Percentiles rank a stretch among this genome's conserved stretches.
These are phyloP conservation scores for Lasiosphaeria miniovina DNA, from an alignment of 495 filamentous ascomycete genomes.

Conservation along the genomic window DNA sequence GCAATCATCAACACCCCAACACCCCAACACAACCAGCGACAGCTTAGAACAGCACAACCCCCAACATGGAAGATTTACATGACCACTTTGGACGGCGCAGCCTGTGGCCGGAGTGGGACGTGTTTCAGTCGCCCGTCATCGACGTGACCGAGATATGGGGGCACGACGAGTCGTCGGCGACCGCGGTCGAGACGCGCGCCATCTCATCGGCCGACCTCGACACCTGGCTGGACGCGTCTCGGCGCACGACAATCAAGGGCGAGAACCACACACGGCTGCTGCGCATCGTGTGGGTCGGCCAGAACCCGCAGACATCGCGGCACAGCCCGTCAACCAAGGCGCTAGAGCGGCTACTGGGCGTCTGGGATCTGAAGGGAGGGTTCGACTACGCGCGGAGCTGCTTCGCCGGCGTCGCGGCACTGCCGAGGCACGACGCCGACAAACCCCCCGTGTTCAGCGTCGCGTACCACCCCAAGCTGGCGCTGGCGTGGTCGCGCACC, in stretches of 20 bases:
- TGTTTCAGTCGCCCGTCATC: conserved; percentile 17
- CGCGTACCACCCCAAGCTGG: conserved; percentile 30
- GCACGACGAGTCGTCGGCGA: not conserved
- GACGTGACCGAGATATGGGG: conserved; percentile 27
- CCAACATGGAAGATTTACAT: conserved; percentile 22
- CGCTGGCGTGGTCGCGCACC: conserved; percentile 20
- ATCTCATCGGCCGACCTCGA: conserved; percentile 17
- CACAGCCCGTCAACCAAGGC: conserved; percentile 16
- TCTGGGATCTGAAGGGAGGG: conserved; percentile 17
- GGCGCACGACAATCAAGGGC: conserved; percentile 9
- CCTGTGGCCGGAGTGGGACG: conserved; percentile 23
- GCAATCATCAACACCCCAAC: no score
- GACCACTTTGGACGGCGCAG: conserved; percentile 20
- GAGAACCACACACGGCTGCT: conserved; percentile 10
- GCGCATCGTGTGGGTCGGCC: conserved; percentile 24
- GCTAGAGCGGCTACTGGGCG: conserved; percentile 10
- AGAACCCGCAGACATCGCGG: conserved; percentile 5
- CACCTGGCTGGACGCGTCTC: conserved; percentile 25
- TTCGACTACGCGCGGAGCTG: conserved; percentile 24
- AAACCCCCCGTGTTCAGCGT: conserved; percentile 15
- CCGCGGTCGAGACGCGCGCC: conserved; percentile 8
- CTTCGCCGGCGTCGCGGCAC: conserved; percentile 23
- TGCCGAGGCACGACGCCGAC: not conserved
- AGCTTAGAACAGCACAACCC: no score
- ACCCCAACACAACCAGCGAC: no score